phyloP scores from a whole-genome alignment of 805 yeast species.

The Wickerhamiella nectarea region DNA sequence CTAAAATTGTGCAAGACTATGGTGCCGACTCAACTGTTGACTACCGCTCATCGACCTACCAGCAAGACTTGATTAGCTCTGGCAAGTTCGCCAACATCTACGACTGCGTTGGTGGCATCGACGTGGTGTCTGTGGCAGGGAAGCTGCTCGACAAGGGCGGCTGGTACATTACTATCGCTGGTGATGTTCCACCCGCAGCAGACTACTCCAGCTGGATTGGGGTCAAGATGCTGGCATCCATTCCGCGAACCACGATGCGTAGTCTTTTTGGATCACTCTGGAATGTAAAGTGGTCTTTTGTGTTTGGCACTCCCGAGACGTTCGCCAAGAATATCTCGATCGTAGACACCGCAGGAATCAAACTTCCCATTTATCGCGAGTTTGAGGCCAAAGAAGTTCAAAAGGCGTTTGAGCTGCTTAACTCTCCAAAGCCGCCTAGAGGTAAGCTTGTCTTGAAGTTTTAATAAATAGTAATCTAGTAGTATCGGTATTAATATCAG shows the following conservation, averaged over 20 bases:
- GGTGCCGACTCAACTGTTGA: conserved; percentile 44
- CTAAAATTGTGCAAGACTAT: conserved; percentile 29
- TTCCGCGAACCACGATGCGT: conserved; percentile 20
- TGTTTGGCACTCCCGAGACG: conserved; percentile 12
- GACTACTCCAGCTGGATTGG: neutral
- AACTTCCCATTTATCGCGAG: conserved; percentile 41
- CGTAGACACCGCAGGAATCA: conserved; percentile 33
- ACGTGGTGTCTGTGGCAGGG: conserved; percentile 33
- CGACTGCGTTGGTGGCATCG: conserved; percentile 52
- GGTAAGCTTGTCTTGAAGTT: conserved; percentile 51
- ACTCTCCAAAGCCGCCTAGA: conserved; percentile 32
- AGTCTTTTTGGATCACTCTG: conserved; percentile 20
- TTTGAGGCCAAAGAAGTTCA: conserved; percentile 36
- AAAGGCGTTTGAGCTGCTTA: conserved; percentile 38
- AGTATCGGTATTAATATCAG: no score
- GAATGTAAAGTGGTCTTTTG: conserved; percentile 22
- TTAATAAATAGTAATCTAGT: no score
- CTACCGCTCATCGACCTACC: conserved; percentile 12
- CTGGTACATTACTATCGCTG: conserved; percentile 41
- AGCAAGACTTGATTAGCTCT: neutral
- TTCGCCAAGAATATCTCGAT: conserved; percentile 36
- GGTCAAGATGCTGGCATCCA: neutral
- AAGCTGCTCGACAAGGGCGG: conserved; percentile 35
- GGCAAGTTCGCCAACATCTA: conserved; percentile 40
- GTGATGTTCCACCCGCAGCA: conserved; percentile 30